Conservation (phyloP, 257 asterid species). For the Capsicum pubescens region DNA sequence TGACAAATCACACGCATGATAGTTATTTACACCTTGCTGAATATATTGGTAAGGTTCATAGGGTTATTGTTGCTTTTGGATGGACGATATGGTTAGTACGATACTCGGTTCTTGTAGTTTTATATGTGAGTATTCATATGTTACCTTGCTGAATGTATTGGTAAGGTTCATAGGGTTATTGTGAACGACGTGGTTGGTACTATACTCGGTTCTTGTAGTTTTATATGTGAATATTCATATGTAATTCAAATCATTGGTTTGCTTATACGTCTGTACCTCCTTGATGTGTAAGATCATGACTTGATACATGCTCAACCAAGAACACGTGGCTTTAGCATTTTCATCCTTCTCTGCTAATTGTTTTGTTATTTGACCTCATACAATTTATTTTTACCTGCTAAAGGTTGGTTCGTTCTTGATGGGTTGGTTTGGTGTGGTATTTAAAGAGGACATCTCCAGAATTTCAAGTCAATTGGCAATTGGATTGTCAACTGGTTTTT, state of each 20-base stretch:
- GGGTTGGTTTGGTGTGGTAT: conserved; percentile 96
- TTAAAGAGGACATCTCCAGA: conserved; percentile 66
- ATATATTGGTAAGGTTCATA: not conserved
- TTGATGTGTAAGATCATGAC: not conserved
- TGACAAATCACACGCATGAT: not conserved
- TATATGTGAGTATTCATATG: no score
- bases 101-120: not conserved
- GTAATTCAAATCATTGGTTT: not conserved
- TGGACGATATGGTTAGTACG: not conserved
- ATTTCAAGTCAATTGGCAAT: conserved; percentile 76
- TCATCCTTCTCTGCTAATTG: not conserved
- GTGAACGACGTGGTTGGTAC: not conserved
- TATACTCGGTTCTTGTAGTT: conserved; percentile 4
- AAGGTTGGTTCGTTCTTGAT: conserved; percentile 95
- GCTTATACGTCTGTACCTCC: not conserved
- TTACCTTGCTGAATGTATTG: not conserved
- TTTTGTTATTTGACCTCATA: not conserved
- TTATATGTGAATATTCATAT: not conserved
- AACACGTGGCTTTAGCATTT: conserved; percentile 8
- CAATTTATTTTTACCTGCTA: not conserved
- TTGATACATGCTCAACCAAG: conserved; percentile 4
- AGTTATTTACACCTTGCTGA: not conserved
- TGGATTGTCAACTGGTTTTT: conserved; percentile 84
- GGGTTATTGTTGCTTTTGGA: not conserved
- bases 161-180: not conserved